Evolutionary conservation across 106 monocot species (phyloP), one percentile per base, ranked within the genome.

Genomic region (Amphibolis antarctica): DNA sequence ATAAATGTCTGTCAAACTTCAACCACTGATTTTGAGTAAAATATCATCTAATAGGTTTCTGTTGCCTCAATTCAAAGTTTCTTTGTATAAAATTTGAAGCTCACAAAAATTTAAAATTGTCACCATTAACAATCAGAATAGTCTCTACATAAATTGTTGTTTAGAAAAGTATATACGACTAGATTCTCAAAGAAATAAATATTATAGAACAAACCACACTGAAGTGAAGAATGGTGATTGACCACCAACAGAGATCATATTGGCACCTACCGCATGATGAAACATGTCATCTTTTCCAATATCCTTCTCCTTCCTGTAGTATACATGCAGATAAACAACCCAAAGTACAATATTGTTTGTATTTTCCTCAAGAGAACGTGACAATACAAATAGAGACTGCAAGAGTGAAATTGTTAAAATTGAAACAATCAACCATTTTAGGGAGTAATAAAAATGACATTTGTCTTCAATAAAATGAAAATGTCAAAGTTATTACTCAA

Each of bases 221-320:
- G 12, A 26, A 26, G 26, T 24, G 12, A 26, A 28, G 24, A 27
- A 26, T 12, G 13, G 11, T 12, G 1, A 56, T 21, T 0, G 15
- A 30, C 44, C 6, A 17, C 49, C 28, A 61, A 20, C 2, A 42
- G 17, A 61, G 42, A 29, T 31, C 23, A 21, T 44, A 63, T 10
- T 44, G 22, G 42, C 46, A 73, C 30, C 46, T 91, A 98, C 96
- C 76, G 87, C 90, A 73, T 78, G 56, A 18, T 71, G 69, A 64
- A 98, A 98, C 84, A 91, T 82, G 60, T 98, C 96, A 74, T 98
- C 96, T 43, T 80, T 78, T 63, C 85, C 91, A 53, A 87, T 58
- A 53, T 42, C 69, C 53, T 67, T 85, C 76, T 82, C 87, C 69
- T 79, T 87, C 59, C 36, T 51, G 63, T 91, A 98, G 69, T 80